These are phyloP conservation scores for Russula sp. DNA, from an alignment of 768 basidiomycete genomes.

Conservation along the genomic window DNA sequence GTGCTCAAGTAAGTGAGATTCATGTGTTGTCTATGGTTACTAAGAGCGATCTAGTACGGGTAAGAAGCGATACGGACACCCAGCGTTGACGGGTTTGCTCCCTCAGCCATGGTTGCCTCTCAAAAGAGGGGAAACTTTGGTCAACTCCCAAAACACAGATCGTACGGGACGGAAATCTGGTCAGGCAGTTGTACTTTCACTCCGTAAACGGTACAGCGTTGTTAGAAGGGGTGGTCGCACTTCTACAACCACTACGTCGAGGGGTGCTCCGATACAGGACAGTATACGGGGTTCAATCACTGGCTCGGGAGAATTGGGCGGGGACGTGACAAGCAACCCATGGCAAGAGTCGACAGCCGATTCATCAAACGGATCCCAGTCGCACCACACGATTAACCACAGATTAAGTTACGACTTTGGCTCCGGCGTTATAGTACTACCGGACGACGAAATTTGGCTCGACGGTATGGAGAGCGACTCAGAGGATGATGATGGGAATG, in stretches of 20 bases:
- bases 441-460: conserved; percentile 62
- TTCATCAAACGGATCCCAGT: conserved; percentile 34
- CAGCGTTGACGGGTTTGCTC: conserved; percentile 88
- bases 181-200: conserved; percentile 76
- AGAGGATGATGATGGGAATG: conserved; percentile 46
- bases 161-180: conserved; percentile 40
- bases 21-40: neutral
- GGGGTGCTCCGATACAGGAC: conserved; percentile 27
- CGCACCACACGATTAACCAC: conserved; percentile 42
- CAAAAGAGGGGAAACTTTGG: conserved; percentile 74
- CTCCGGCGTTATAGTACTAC: conserved; percentile 85
- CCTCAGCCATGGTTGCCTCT: conserved; percentile 94
- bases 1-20: conserved; percentile 70
- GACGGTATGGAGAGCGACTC: conserved; percentile 44
- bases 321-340: conserved; percentile 44
- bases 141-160: conserved; percentile 50
- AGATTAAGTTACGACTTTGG: conserved; percentile 82
- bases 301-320: conserved; percentile 8
- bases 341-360: conserved; percentile 55
- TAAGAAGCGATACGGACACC: conserved; percentile 91
- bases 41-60: conserved; percentile 61
- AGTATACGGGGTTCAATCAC: conserved; percentile 16
- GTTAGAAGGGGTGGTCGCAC: conserved; percentile 40
- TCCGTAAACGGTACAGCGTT: conserved; percentile 67
- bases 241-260: neutral